Evolutionary conservation across 345 rosid species (phyloP), one percentile per base, ranked within the genome.

Genomic region (Iberis pinnata): DNA sequence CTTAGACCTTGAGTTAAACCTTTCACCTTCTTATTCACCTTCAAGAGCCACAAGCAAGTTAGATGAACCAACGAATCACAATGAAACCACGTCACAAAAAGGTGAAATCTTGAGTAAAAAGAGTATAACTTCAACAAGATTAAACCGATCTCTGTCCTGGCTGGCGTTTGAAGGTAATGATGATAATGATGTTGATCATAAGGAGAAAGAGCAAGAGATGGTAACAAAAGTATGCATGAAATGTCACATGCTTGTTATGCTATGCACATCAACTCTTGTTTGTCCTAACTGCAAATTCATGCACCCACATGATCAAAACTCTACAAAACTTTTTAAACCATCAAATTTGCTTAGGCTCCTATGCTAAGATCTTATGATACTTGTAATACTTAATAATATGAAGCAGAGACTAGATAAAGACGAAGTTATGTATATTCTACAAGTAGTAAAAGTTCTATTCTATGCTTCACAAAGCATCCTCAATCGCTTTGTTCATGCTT

Each of bases 271-370:
- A 20, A 73, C 83, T 38, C 97, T 85, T 24, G 67, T 80, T 1
- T 89, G 97, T 58, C 97, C 97, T 18, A 89, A 81, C 68, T 89
- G 97, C 86, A 89, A 89, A 62, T 89, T 86, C 78, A 63, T 86
- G 77, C 92, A 89, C 73, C 80, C 89, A 39, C 73, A 65, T 7
- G 78, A 76, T 43, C 89, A 79, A 32, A 63, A 49, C 65, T 43
- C 73, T 43, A 68, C 77, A 10, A 67, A 70, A 17, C 62, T 73
- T 20, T 76, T 80, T 74, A 73, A 72, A 71, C 74, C 59, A 46
- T 53, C 72, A 54, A 67, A 47, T 60, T 41, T 78, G 57, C 77
- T 82, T 63, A 70, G 75, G 49, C 79, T 84, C 43, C 54, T 83
- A 43, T 81, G 83, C 68, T 83, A 80, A 32, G 33, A 9, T 29